Evolutionary conservation across 176 grass and related monocot genomes (phyloP), one percentile per base, ranked within the genome.

Genomic region (Musa schizocarpa): DNA sequence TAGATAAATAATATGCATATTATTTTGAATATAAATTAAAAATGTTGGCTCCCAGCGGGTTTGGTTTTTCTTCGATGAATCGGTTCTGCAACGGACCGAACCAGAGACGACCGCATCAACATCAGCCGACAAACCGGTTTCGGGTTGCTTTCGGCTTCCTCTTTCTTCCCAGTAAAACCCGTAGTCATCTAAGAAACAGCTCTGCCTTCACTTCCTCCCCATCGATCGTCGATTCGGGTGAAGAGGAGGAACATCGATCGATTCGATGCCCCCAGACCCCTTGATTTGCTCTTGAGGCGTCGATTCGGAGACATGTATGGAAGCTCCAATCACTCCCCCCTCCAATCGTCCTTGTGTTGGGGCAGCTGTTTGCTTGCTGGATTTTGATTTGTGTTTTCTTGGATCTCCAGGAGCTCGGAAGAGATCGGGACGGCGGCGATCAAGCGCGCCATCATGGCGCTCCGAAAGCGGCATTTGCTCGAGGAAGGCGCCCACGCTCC

Each of bases 401-500:
- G 12, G 43, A n/a, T 50, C 1, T 70, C 68, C 83, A 99, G 90
- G 95, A 89, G 73, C 80, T 75, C 81, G 27, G 84, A 75, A 64
- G 95, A 94, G 59, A 78, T 83, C 53, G 84, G 86, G 48, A 89
- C 57, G 74, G 83, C 82, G 25, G 86, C 91, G 16, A 92, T 92
- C 70, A 82, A 54, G 78, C 80, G 81, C 4, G 86, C 85, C 11
- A 62, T 88, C 74, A 43, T 76, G 54, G 73, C 76, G 22, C 85
- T 99, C 74, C 82, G 85, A 74, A 78, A 54, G 54, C 76, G 95
- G 72, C 82, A 94, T 63, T 82, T 84, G 73, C 58, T 83, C n/a
- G 95, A 99, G 72, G 95, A 91, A 72, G 86, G 83, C 8, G 95
- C 90, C 63, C 95, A 99, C 74, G 74, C 82, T 58, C 90, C 90